Percentiles rank a stretch among this genome's conserved stretches.
These are phyloP conservation scores for Phaeotremella skinneri DNA, from an alignment of 768 basidiomycete species.

Conservation along the genomic window DNA sequence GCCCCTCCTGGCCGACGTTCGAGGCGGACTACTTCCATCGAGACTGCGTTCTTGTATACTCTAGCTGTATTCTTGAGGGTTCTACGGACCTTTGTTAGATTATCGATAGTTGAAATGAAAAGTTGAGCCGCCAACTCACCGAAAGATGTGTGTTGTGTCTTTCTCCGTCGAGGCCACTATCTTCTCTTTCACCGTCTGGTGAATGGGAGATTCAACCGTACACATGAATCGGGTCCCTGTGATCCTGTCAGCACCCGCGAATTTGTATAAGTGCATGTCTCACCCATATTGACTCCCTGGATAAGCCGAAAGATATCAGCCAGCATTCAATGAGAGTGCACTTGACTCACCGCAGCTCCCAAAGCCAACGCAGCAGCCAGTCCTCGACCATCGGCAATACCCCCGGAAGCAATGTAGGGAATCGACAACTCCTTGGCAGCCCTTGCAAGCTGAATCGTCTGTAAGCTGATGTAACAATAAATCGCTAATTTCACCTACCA, in stretches of 20 bases:
- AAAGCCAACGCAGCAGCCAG: slow-evolving; percentile 76
- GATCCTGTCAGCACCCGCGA: background rate
- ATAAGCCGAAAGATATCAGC: background rate
- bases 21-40: slow-evolving; percentile 77
- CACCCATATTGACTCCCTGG: slow-evolving; percentile 83
- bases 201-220: slow-evolving; percentile 83
- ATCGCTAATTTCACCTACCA: slow-evolving; percentile 56
- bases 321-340: background rate
- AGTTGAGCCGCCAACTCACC: slow-evolving; percentile 47
- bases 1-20: slow-evolving; percentile 79
- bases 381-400: slow-evolving; percentile 81
- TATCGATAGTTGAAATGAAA: background rate
- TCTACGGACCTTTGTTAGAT: slow-evolving; percentile 7
- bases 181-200: slow-evolving; percentile 83
- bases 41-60: slow-evolving; percentile 63
- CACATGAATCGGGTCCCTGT: slow-evolving; percentile 83
- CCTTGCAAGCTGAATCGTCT: slow-evolving; percentile 65
- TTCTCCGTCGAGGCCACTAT: slow-evolving; percentile 79
- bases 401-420: slow-evolving; percentile 88
- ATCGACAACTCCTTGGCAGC: slow-evolving; percentile 77
- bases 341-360: slow-evolving; percentile 68
- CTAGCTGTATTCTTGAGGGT: slow-evolving; percentile 37
- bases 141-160: slow-evolving; percentile 82
- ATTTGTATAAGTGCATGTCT: slow-evolving; percentile 13
- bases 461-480: background rate